Evolutionary conservation across 73 alveolate genomes (phyloP).

Genomic region (Tetrahymena elliotti): DNA sequence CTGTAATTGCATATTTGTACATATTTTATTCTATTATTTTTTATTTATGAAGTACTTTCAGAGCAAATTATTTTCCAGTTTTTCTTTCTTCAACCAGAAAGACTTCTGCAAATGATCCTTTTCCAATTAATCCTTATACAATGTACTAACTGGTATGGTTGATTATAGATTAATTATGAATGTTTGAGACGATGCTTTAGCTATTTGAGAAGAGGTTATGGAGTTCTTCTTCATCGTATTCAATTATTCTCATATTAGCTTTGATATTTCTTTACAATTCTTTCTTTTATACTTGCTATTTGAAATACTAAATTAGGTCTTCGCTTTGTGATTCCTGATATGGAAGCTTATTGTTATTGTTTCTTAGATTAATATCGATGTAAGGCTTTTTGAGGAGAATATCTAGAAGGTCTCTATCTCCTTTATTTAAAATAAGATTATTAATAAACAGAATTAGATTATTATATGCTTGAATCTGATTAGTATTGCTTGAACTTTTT

Average conservation of each 20-base stretch:
- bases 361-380: background rate
- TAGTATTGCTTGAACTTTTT: background rate
- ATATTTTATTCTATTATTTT: constrained; percentile 81
- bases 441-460: too few relatives aligned
- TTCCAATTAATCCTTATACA: constrained; percentile 37
- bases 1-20: constrained; percentile 88
- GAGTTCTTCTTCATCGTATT: background rate
- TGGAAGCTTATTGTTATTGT: background rate
- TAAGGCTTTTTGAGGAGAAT: background rate
- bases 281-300: background rate
- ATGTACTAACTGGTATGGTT: background rate
- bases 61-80: constrained; percentile 79
- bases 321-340: background rate
- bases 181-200: background rate
- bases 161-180: background rate
- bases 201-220: background rate
- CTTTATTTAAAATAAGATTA: background rate
- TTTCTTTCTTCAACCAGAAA: constrained; percentile 74
- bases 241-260: background rate
- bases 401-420: background rate
- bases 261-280: background rate
- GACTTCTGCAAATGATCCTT: constrained; percentile 94
- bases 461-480: background rate
- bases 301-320: background rate
- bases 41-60: constrained; percentile 87